Base-by-base conservation (phyloP, 805 yeast genomes). In the Yarrowia porcina region DNA sequence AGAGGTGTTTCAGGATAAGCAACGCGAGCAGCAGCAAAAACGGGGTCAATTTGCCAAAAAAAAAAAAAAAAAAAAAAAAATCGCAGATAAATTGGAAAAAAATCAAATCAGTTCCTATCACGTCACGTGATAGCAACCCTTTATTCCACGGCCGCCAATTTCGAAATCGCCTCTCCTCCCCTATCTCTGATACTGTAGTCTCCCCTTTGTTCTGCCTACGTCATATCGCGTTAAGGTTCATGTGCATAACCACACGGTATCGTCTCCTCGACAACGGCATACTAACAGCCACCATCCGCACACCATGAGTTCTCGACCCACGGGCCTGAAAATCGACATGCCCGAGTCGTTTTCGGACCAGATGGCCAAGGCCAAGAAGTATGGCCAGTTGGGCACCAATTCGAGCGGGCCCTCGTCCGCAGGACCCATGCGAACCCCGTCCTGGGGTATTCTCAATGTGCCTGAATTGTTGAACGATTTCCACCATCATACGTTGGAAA, bases 371-470 rank as follows among this genome's bases (percentile, higher is more conserved):
- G 42, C 44, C 17, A 52, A 52, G 18, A 35, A 36, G 20, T 52
- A 52, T 33, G 59, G 59, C 59, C 25, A 36, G 7, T 25, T 52
- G 17, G 38, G 42, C 36, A 44, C 33, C 44, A 52, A 35, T 52
- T 20, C 56, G 39, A 32, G 28, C 13, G 56, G 56, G 2, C 59
- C 59, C 1, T 13, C n/a, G 2, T 52, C 59, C 1, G 59, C 59
- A 12, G 59, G 59, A 8, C 59, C 59, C 25, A 35, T 52, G 44
- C 18, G 61, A 42, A 59, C 54, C 8, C 54, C 63, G 0, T 59
- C 63, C 1, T 59, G 63, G 63, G 63, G 63, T 33, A 44, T 59
- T 32, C 44, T 59, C 15, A 32, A 59, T 25, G 63, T 59, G 27
- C 63, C 63, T n/a, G 54, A 42, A 25, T 18, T 59, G 42, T 33